A percentile compares a stretch with the other conserved stretches of the same genome.
phyloP scores from a whole-genome alignment of 495 filamentous ascomycete species.

The Usnea hakonensis region DNA sequence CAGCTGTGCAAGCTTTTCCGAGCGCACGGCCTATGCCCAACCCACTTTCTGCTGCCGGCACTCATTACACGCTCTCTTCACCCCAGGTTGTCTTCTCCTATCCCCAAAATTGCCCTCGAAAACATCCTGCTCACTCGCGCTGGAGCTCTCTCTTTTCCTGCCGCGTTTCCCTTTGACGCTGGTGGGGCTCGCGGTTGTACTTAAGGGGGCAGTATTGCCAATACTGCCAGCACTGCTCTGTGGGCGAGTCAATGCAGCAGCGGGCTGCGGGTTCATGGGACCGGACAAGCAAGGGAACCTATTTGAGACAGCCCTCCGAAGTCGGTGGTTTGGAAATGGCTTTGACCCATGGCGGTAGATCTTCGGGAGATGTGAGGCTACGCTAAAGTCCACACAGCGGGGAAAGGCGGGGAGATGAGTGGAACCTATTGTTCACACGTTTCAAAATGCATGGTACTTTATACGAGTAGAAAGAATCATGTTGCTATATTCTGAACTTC shows the following conservation, averaged over 20 bases:
- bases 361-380: too few relatives aligned
- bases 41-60: conserved; percentile 89
- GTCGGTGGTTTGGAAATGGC: conserved; percentile 1
- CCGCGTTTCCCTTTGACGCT: conserved; percentile 38
- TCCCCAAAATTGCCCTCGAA: conserved; percentile 51
- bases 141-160: conserved; percentile 56
- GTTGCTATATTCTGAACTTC: too few relatives aligned
- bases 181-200: conserved; percentile 14
- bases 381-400: too few relatives aligned
- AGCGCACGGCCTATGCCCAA: conserved; percentile 3
- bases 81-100: conserved; percentile 59
- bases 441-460: too few relatives aligned
- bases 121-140: conserved; percentile 61
- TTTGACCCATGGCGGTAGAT: too few relatives aligned
- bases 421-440: too few relatives aligned
- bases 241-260: conserved; percentile 8
- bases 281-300: background rate
- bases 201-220: conserved; percentile 5
- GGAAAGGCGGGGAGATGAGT: too few relatives aligned
- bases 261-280: conserved; percentile 15
- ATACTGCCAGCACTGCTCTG: conserved; percentile 16
- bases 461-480: too few relatives aligned
- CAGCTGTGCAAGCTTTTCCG: background rate
- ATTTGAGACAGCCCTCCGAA: conserved; percentile 3
- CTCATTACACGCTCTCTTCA: conserved; percentile 89